phyloP scores from a whole-genome alignment of 2,329 filamentous ascomycete genomes.

The Chrysosporium keratinophilum region DNA sequence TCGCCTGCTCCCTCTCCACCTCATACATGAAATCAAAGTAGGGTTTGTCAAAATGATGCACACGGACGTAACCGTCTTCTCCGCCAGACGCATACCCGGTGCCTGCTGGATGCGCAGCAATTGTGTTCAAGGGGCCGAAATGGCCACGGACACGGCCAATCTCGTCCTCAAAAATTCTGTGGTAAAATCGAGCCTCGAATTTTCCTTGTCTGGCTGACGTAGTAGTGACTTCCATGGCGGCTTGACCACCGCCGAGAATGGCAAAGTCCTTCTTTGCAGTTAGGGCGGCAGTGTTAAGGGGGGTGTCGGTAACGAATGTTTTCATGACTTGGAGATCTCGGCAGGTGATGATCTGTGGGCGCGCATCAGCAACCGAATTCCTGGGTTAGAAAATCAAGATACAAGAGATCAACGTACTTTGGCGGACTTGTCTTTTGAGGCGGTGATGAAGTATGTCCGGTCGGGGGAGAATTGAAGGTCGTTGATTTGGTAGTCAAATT shows the following conservation, averaged over 20 bases:
- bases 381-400: not conserved
- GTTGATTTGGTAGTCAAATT: conserved; percentile 70
- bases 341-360: conserved; percentile 62
- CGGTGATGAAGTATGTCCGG: conserved; percentile 95
- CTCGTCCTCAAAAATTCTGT: conserved; percentile 99
- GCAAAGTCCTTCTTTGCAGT: conserved; percentile 96
- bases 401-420: conserved; percentile 48
- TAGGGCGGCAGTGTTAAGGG: conserved; percentile 89
- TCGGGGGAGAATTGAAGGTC: conserved; percentile 93
- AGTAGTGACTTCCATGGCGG: conserved; percentile 96
- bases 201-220: conserved; percentile 92
- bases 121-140: conserved; percentile 93
- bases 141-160: conserved; percentile 94
- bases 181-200: conserved; percentile 98
- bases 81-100: conserved; percentile 89
- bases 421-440: conserved; percentile 94
- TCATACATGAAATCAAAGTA: conserved; percentile 99
- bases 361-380: not conserved
- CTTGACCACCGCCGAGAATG: conserved; percentile 94
- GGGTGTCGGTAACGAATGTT: conserved; percentile 83
- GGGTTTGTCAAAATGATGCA: conserved; percentile 96
- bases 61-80: conserved; percentile 96
- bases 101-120: conserved; percentile 83
- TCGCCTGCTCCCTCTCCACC: conserved; percentile 72
- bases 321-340: conserved; percentile 86